These are phyloP conservation scores for Jamesozyma rosinii DNA, from an alignment of 805 yeast species.

Conservation along the genomic window DNA sequence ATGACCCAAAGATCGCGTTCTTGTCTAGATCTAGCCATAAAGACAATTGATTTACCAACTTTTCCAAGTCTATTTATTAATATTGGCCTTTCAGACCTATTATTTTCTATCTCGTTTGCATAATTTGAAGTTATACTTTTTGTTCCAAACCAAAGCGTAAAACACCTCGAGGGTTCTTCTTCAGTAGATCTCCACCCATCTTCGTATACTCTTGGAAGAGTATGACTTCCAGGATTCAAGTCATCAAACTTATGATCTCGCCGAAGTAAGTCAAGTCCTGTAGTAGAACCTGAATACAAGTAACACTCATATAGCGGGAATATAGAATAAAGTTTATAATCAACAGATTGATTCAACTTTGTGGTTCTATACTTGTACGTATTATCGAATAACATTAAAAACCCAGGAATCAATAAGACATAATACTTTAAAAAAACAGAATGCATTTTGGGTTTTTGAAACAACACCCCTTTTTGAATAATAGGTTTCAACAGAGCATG, in stretches of 20 bases:
- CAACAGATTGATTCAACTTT: slow-evolving; percentile 39
- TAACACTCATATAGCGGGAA: slow-evolving; percentile 63
- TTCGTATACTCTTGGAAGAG: slow-evolving; percentile 61
- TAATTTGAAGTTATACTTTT: slow-evolving; percentile 29
- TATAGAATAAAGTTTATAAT: slow-evolving; percentile 45
- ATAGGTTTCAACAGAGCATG: slow-evolving; percentile 52
- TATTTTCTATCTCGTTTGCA: neutral
- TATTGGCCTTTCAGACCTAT: slow-evolving; percentile 19
- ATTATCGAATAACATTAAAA: slow-evolving; percentile 48
- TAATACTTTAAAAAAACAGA: slow-evolving; percentile 52
- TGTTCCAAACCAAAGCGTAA: slow-evolving; percentile 76
- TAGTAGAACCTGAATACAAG: slow-evolving; percentile 60
- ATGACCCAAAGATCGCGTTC: slow-evolving; percentile 80
- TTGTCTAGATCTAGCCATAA: slow-evolving; percentile 71
- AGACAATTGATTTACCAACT: slow-evolving; percentile 59
- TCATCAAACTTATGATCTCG: slow-evolving; percentile 39
- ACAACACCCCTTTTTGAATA: slow-evolving; percentile 56
- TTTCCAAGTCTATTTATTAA: slow-evolving; percentile 44
- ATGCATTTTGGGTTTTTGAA: slow-evolving; percentile 61
- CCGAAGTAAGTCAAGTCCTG: slow-evolving; percentile 46
- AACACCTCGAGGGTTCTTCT: slow-evolving; percentile 63
- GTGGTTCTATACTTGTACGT: slow-evolving; percentile 38
- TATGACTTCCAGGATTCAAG: slow-evolving; percentile 43
- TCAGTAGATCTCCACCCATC: slow-evolving; percentile 85
- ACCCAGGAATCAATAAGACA: slow-evolving; percentile 64